Evolutionary conservation across 2,329 filamentous ascomycete species (phyloP).

Genomic region (Xylariaceae sp.): DNA sequence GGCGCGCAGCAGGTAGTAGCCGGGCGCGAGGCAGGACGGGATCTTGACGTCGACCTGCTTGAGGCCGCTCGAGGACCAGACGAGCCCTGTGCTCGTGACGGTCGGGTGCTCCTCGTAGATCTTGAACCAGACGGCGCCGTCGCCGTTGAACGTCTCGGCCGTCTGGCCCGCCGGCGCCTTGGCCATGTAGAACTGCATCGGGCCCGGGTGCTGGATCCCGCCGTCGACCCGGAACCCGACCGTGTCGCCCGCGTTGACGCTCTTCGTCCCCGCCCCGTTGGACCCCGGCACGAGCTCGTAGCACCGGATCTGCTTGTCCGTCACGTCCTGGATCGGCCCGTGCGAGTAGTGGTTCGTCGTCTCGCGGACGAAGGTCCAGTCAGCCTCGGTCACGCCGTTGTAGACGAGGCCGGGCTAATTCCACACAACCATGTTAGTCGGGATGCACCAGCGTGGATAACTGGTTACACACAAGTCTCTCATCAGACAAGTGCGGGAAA

Average conservation of each 20-base stretch:
- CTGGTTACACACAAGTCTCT: not conserved
- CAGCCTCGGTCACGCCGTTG: conserved; percentile 22
- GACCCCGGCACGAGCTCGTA: conserved; percentile 28
- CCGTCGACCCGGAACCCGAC: conserved; percentile 33
- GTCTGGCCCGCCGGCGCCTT: conserved; percentile 24
- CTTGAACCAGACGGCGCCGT: conserved; percentile 30
- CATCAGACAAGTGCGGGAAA: no score
- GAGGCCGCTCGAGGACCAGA: conserved; percentile 18
- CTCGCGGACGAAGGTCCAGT: conserved; percentile 33
- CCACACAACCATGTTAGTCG: not conserved
- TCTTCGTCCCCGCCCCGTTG: conserved; percentile 28
- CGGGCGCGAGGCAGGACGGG: conserved; percentile 28
- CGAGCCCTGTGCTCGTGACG: conserved; percentile 15
- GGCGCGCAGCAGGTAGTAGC: conserved; percentile 32
- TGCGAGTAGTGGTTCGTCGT: conserved; percentile 36
- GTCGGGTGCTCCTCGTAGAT: conserved; percentile 26
- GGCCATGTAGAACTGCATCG: conserved; percentile 29
- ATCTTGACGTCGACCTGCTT: conserved; percentile 25
- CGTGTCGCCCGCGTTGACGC: conserved; percentile 31
- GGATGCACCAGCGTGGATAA: not conserved
- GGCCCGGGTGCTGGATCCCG: conserved; percentile 26
- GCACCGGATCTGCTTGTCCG: conserved; percentile 31
- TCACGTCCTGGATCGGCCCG: conserved; percentile 31
- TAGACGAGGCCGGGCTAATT: conserved; percentile 22
- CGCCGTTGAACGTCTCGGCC: conserved; percentile 24